A percentile compares a stretch with the other conserved stretches of the same genome.
Evolutionary conservation across 2,329 filamentous ascomycete species (phyloP).

Genomic region (Blastomyces percursus): DNA sequence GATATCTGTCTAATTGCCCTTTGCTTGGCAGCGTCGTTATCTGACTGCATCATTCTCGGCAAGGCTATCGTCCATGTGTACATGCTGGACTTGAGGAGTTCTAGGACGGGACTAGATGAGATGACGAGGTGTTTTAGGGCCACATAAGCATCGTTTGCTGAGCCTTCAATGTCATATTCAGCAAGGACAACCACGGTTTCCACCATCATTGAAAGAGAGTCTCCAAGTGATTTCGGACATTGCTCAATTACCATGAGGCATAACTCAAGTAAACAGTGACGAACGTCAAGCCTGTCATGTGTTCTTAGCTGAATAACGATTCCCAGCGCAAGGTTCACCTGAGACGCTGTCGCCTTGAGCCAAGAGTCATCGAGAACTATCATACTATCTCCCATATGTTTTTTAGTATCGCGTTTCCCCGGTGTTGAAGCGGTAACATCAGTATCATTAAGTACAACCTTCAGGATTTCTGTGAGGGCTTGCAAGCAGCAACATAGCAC

Average conservation of each 20-base stretch:
- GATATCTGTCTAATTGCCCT: conserved; percentile 65
- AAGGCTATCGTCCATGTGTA: conserved; percentile 75
- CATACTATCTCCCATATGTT: conserved; percentile 27
- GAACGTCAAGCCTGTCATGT: conserved; percentile 59
- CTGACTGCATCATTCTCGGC: conserved; percentile 69
- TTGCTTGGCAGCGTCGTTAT: conserved; percentile 67
- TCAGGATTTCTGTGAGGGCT: conserved; percentile 42
- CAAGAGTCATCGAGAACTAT: conserved; percentile 46
- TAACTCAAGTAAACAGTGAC: conserved; percentile 54
- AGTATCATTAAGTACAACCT: conserved; percentile 38
- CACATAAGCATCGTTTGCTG: conserved; percentile 24
- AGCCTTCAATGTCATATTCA: conserved; percentile 38
- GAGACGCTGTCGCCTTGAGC: conserved; percentile 67
- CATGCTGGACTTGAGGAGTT: conserved; percentile 55
- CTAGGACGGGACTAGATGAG: conserved; percentile 51
- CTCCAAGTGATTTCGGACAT: conserved; percentile 60
- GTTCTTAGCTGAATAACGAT: conserved; percentile 64
- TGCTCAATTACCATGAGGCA: conserved; percentile 68
- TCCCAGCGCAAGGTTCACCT: conserved; percentile 72
- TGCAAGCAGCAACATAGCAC: conserved; percentile 55
- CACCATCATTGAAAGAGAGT: conserved; percentile 59
- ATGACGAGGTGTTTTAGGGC: conserved; percentile 50
- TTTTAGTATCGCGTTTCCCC: conserved; percentile 12
- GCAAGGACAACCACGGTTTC: conserved; percentile 69
- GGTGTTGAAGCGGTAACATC: conserved; percentile 18